Evolutionary conservation across 306 rosid species (phyloP).

Genomic region (Herpetospermum pedunculosum): DNA sequence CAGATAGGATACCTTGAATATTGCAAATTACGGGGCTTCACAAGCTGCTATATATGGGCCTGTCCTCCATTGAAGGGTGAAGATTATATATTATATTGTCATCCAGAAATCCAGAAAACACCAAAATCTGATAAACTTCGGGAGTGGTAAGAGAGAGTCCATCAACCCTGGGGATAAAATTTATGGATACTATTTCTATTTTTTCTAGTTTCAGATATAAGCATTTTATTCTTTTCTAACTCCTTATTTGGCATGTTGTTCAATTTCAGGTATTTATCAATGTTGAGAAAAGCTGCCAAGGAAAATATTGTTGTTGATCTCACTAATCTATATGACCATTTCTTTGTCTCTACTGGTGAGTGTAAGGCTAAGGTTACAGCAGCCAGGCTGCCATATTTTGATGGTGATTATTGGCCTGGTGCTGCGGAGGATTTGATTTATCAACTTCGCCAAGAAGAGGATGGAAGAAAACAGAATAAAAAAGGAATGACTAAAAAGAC

Average conservation of each 20-base stretch:
- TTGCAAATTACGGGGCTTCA: conserved; percentile 88
- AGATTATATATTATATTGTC: conserved; percentile 95
- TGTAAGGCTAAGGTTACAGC: conserved; percentile 88
- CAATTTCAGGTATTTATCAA: conserved; percentile 66
- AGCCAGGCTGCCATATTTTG: conserved; percentile 93
- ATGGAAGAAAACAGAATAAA: conserved; percentile 85
- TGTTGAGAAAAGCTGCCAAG: conserved; percentile 89
- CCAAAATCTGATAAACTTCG: conserved; percentile 99
- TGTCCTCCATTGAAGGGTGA: conserved; percentile 99
- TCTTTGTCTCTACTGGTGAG: conserved; percentile 78
- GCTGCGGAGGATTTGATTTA: conserved; percentile 96
- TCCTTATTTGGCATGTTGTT: conserved; percentile 15
- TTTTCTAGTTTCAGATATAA: background rate
- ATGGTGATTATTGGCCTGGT: conserved; percentile 99
- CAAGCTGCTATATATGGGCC: conserved; percentile 99
- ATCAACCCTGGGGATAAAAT: background rate
- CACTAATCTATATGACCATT: conserved; percentile 88
- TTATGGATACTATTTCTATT: conserved; percentile 3
- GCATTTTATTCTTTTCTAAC: conserved; percentile 14
- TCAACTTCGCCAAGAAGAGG: conserved; percentile 94
- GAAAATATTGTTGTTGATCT: conserved; percentile 75
- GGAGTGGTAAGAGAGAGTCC: conserved; percentile 57
- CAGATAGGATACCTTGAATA: conserved; percentile 98
- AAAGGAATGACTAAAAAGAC: conserved; percentile 83
- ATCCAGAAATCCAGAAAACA: conserved; percentile 98